Evolutionary conservation across 2,329 filamentous ascomycete species (phyloP).

Genomic region (Apiospora phragmitis): DNA sequence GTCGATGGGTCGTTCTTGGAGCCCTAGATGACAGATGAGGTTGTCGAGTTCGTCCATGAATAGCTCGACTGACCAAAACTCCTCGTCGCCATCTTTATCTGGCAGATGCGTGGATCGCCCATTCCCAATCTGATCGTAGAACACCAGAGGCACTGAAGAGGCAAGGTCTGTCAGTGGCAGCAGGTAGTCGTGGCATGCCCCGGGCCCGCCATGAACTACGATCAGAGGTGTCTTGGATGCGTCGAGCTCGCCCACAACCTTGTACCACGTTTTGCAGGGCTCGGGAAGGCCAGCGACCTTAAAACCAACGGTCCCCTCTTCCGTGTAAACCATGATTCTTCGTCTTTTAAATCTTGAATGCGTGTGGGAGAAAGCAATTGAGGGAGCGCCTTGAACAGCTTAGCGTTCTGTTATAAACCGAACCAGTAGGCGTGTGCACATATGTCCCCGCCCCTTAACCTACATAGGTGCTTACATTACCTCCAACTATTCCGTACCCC

Average conservation of each 20-base stretch:
- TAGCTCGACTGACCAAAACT: slow-evolving; percentile 49
- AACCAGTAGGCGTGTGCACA: background rate
- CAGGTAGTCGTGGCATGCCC: slow-evolving; percentile 46
- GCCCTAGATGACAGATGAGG: slow-evolving; percentile 40
- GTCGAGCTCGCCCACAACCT: slow-evolving; percentile 23
- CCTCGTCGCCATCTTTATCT: slow-evolving; percentile 34
- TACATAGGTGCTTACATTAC: background rate
- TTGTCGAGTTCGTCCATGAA: slow-evolving; percentile 52
- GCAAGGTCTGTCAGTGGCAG: slow-evolving; percentile 39
- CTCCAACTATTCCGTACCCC: too few relatives aligned
- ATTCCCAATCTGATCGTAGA: slow-evolving; percentile 57
- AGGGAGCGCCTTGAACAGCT: background rate
- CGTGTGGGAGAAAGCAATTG: background rate
- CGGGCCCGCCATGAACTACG: slow-evolving; percentile 30
- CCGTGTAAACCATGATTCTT: background rate
- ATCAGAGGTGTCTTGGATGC: slow-evolving; percentile 20
- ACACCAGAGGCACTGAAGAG: slow-evolving; percentile 42
- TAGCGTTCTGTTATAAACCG: background rate
- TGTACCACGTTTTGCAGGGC: slow-evolving; percentile 24
- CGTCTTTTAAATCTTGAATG: background rate
- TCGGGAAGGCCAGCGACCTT: background rate
- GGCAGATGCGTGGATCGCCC: slow-evolving; percentile 49
- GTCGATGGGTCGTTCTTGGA: slow-evolving; percentile 37
- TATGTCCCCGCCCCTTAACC: background rate
- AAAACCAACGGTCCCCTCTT: background rate